A percentile compares a stretch with the other conserved stretches of the same genome.
phyloP scores from a whole-genome alignment of 148 eudicot genomes.

The Arbutus unedo region DNA sequence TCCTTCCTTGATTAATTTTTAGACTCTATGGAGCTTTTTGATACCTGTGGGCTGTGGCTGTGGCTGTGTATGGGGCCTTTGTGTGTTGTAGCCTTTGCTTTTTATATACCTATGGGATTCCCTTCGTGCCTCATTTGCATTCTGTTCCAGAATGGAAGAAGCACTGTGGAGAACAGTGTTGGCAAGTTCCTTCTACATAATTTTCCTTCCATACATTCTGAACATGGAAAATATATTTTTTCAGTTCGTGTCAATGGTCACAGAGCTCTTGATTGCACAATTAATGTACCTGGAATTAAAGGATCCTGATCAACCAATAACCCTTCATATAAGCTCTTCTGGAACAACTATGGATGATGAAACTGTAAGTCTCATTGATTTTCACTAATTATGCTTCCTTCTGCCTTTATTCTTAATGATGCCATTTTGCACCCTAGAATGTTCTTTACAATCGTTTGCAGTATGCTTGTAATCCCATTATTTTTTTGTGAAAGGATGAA shows the following conservation, averaged over 20 bases:
- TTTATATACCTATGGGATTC: neutral
- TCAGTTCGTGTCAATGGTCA: conserved; percentile 87
- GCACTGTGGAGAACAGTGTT: neutral
- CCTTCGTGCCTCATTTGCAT: neutral
- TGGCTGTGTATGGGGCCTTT: neutral
- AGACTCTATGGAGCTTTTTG: neutral
- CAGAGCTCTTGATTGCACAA: conserved; percentile 82
- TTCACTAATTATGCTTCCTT: neutral
- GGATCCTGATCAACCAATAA: conserved; percentile 82
- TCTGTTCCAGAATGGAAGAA: neutral
- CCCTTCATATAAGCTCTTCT: conserved; percentile 81
- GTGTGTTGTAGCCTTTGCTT: neutral
- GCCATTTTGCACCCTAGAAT: neutral
- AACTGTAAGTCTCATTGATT: conserved; percentile 51
- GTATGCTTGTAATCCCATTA: neutral
- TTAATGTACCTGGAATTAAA: conserved; percentile 79
- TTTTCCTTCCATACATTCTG: neutral
- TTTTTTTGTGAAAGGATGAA: neutral
- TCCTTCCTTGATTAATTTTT: neutral
- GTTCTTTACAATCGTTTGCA: neutral
- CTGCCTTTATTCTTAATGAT: neutral
- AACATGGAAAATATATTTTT: neutral
- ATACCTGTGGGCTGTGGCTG: neutral
- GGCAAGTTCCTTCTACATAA: neutral
- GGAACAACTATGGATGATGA: conserved; percentile 93